These are phyloP conservation scores for Botrytis fabae DNA, from an alignment of 2,329 filamentous ascomycete genomes.

Conservation along the genomic window DNA sequence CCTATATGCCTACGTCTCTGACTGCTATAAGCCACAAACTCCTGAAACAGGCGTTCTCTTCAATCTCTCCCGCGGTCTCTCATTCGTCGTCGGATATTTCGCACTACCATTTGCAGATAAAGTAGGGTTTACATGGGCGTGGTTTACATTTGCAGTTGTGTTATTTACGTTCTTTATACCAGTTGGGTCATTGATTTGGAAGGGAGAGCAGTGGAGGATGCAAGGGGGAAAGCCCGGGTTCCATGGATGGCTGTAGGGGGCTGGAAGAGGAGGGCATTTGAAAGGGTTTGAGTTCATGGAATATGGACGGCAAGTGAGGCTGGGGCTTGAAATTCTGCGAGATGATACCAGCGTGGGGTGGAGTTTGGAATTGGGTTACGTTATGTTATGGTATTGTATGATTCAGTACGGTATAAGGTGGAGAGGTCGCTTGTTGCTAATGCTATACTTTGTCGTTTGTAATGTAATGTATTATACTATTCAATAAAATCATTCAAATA, in stretches of 20 bases:
- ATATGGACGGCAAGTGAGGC: neutral
- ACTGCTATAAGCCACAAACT: slow-evolving; percentile 37
- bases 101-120: slow-evolving; percentile 31
- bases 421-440: neutral
- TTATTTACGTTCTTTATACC: slow-evolving; percentile 35
- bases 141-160: slow-evolving; percentile 35
- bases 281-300: neutral
- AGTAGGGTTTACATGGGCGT: slow-evolving; percentile 33
- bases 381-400: neutral
- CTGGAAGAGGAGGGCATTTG: neutral
- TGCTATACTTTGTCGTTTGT: neutral
- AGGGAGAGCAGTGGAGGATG: slow-evolving; percentile 35
- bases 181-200: slow-evolving; percentile 33
- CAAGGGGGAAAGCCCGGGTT: slow-evolving; percentile 31
- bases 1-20: slow-evolving; percentile 37
- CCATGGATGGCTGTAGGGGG: slow-evolving; percentile 30
- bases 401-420: neutral
- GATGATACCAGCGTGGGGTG: neutral
- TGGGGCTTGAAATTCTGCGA: neutral
- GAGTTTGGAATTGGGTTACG: neutral
- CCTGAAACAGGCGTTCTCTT: slow-evolving; percentile 37
- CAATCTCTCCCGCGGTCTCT: slow-evolving; percentile 34
- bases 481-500: neutral
- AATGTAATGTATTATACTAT: neutral
- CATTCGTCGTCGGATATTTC: slow-evolving; percentile 37